Base-by-base conservation (phyloP, 345 rosid genomes). In the Lenwebbia sp. region DNA sequence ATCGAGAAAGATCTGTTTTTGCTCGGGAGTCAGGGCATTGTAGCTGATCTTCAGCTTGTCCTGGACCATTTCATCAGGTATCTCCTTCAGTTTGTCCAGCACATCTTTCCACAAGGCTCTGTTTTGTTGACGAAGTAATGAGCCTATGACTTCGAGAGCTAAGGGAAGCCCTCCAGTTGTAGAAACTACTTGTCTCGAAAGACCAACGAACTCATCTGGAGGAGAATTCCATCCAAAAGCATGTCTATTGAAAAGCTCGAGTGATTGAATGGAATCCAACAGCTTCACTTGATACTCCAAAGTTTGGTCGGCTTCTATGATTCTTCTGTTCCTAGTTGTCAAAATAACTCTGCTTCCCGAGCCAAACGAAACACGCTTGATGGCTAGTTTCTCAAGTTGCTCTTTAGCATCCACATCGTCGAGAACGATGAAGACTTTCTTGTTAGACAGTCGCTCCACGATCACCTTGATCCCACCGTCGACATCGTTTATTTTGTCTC, bases 401-500 rank as follows among this genome's bases (percentile, higher is more conserved):
- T 60, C 10, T 33, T 60, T 37, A 26, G 26, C n/a, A 13, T 1
- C 21, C 4, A 60, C 37, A 0, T 28, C 37, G 7, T 60, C 70
- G 0, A 60, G 8, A n/a, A 60, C 1, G 4, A 60, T 28, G 37
- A 28, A n/a, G 0, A 60, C 2, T 60, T 60, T n/a, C 74, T 7
- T 60, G 6, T 60, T 60, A 60, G 33, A 60, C n/a, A 60, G 74
- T 13, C 1, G 2, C 2, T 0, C 0, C 3, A 0, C 2, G 28
- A 60, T 60, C 74, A 13, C 2, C 8, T 28, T 60, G 19, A 60
- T 60, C 19, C 74, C 74, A 60, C 13, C 74, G 1, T 60, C 74
- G 30, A 60, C 21, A 6, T 28, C 37, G 8, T n/a, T 1, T 0
- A 60, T 13, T n/a, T 0, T 0, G 2, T 13, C 19, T 0, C 0